phyloP scores from a whole-genome alignment of 305 asterid genomes.

The Plantago rigida region DNA sequence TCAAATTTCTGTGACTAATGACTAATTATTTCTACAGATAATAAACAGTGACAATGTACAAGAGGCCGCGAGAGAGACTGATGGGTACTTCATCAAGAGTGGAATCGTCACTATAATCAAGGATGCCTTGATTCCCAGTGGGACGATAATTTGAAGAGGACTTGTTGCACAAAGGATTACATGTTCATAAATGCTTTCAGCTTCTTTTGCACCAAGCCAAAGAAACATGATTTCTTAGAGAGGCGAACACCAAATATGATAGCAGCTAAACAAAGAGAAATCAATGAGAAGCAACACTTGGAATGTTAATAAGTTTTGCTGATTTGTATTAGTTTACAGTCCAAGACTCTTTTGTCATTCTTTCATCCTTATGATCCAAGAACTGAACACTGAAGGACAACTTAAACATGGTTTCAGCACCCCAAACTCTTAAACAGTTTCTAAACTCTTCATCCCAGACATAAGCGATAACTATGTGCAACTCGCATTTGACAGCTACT shows the following conservation, averaged over 20 bases:
- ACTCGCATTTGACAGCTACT: too few species aligned
- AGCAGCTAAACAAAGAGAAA: not conserved
- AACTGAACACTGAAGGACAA: too few species aligned
- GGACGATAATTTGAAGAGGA: slow-evolving; percentile 38
- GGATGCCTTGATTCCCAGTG: slow-evolving; percentile 54
- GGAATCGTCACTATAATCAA: slow-evolving; percentile 52
- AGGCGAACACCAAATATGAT: slow-evolving; percentile 2
- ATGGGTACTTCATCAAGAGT: slow-evolving; percentile 63
- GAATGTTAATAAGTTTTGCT: not conserved
- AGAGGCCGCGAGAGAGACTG: slow-evolving; percentile 65
- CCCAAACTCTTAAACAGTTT: too few species aligned
- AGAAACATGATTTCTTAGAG: slow-evolving; percentile 3
- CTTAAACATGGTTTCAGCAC: too few species aligned
- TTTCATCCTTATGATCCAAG: too few species aligned
- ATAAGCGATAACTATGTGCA: too few species aligned
- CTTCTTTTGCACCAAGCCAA: not conserved
- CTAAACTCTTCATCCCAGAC: too few species aligned
- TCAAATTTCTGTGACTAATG: not conserved
- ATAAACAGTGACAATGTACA: slow-evolving; percentile 44
- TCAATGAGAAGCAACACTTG: slow-evolving; percentile 3
- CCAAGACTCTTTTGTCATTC: not conserved
- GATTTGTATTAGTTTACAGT: not conserved
- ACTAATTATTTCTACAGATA: slow-evolving; percentile 31
- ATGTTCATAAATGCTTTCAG: slow-evolving; percentile 1
- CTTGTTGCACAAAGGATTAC: not conserved